phyloP scores from a whole-genome alignment of 2,329 filamentous ascomycete genomes.

The Fusarium subtropicale region DNA sequence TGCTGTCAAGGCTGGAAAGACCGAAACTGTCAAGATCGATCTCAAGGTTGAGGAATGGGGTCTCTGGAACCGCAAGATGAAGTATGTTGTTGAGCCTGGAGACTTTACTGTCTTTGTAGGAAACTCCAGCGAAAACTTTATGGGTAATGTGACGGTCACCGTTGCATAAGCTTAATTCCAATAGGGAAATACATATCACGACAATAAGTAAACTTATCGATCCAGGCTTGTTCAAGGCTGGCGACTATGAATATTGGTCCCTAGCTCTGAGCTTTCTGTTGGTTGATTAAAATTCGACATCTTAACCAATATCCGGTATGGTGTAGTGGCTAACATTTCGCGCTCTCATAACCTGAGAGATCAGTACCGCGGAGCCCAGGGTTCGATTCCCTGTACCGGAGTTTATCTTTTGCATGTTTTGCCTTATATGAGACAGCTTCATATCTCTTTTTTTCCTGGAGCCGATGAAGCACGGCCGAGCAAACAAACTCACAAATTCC shows the following conservation, averaged over 20 bases:
- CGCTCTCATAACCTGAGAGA: constrained; percentile 48
- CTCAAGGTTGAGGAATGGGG: constrained; percentile 67
- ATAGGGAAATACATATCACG: neutral
- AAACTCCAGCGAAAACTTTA: constrained; percentile 67
- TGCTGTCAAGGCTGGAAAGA: constrained; percentile 68
- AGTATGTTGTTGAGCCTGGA: constrained; percentile 80
- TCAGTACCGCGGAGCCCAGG: constrained; percentile 29
- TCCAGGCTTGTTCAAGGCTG: neutral
- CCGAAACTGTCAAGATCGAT: constrained; percentile 62
- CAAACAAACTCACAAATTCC: neutral
- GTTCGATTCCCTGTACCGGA: constrained; percentile 36
- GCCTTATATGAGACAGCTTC: accelerated
- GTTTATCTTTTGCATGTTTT: neutral
- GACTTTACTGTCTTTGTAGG: constrained; percentile 73
- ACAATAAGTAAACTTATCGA: neutral
- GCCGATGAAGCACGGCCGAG: neutral
- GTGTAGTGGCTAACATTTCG: constrained; percentile 52
- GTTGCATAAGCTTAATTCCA: constrained; percentile 50
- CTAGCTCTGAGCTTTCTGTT: accelerated
- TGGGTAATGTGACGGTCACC: constrained; percentile 66
- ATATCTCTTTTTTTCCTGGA: no score
- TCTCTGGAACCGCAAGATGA: constrained; percentile 70
- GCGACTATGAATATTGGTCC: neutral
- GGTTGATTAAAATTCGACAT: neutral
- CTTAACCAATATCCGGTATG: constrained; percentile 44